Evolutionary conservation across 495 filamentous ascomycete species (phyloP), one percentile per base, ranked within the genome.

Genomic region (Penicillium paradoxum): DNA sequence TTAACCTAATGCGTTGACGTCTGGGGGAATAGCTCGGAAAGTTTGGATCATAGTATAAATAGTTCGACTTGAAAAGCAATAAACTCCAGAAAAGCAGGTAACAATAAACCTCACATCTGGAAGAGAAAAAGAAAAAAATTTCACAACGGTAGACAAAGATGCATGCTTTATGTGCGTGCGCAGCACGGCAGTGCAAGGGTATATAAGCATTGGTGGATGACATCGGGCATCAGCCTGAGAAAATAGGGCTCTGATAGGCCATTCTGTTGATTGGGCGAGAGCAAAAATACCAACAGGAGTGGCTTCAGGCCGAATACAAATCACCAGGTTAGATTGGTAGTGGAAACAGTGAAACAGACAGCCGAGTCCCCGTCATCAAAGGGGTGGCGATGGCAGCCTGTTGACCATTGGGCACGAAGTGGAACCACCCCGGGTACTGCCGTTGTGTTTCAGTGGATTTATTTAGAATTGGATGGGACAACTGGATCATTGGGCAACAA

Each of bases 221-320:
- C 27, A 64, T 66, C 60, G 63, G 63, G 60, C 63, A 66, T 43
- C 60, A 64, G 43, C 45, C 57, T 55, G 49, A 48, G 46, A 38
- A 39, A 41, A 22, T 21, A 30, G 43, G 25, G 19, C 44, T 48
- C 48, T 62, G 53, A 66, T 66, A 66, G 61, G 63, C 58, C 50
- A 49, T 54, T 19, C 37, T 22, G 40, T 34, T 49, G 52, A 63
- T 63, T 59, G 57, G 63, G 60, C 60, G 22, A 57, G 51, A 51
- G 51, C 36, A 13, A 45, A 57, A 55, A 48, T 52, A 65, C 57
- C 40, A 49, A 48, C 46, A 45, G 14, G 39, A 54, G 63, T 65
- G 59, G 56, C 39, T 60, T 63, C 55, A 58, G 60, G 57, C 63
- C 40, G 54, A 57, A 62, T 47, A 41, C 24, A 30, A 51, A 46